These are phyloP conservation scores for Tetrapisispora namnaoensis DNA, from an alignment of 805 yeast genomes.

Conservation along the genomic window DNA sequence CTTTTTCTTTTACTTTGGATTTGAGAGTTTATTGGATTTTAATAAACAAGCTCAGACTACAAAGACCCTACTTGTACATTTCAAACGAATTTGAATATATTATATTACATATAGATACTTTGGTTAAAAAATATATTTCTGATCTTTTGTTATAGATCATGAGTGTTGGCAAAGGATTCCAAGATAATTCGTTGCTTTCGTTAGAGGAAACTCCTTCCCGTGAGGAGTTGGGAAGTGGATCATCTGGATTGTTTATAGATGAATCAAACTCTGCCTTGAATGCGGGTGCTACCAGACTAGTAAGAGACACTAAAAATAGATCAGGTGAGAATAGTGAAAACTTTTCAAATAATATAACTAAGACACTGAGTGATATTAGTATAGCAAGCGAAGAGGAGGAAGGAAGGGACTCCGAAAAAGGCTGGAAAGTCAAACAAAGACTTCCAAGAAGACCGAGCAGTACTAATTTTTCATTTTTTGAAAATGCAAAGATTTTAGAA, in stretches of 20 bases:
- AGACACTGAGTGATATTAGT: constrained; percentile 1
- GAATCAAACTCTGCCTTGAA: neutral
- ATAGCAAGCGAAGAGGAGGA: constrained; percentile 1
- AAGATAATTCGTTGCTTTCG: constrained; percentile 14
- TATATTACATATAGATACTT: no score
- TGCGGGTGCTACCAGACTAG: neutral
- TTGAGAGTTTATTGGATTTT: no score
- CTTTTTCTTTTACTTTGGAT: no score
- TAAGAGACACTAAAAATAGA: neutral
- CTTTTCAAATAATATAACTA: neutral
- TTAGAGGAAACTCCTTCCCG: constrained; percentile 23
- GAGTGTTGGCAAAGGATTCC: constrained; percentile 4
- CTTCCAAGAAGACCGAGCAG: constrained; percentile 5
- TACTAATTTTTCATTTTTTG: constrained; percentile 28
- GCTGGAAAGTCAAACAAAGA: neutral
- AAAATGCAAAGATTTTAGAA: constrained; percentile 23
- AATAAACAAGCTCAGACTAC: no score
- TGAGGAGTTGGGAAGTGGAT: constrained; percentile 12
- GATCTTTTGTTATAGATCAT: no score
- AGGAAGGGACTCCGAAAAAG: constrained; percentile 1
- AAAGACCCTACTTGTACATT: no score
- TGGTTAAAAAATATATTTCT: no score
- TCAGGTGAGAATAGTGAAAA: neutral
- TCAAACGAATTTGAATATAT: no score
- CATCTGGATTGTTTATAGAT: constrained; percentile 11